Evolutionary conservation across 1,284 basidiomycete species (phyloP), one percentile per base, ranked within the genome.

Genomic region (Kalmanozyma brasiliensis): DNA sequence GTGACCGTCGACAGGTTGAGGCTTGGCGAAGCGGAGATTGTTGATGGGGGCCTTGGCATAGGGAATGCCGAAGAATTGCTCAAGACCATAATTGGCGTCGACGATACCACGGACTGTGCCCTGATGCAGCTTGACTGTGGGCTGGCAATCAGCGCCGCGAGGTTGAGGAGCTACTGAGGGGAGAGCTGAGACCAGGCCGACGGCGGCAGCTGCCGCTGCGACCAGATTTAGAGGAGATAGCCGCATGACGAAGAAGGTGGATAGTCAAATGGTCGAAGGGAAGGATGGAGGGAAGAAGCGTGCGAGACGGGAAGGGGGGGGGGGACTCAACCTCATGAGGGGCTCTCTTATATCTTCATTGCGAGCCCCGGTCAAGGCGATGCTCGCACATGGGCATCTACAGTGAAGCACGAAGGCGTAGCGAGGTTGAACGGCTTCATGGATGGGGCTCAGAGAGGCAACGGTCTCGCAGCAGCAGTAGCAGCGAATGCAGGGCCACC

Each of bases 41-140:
- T 58, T 60, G 1, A 61, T 47, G 17, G 69, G 64, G 13, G 70
- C 47, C 30, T 65, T 52, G 35, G 61, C 73, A 30, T 48, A 75
- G 11, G 73, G 73, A 24, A 74, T 69, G 34, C 70, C 73, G 23
- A 69, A 62, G 52, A 69, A 69, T 10, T 57, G 53, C 10, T 69
- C 65, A 13, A 69, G 33, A 1, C 44, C 29, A 22, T 59, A 63
- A 34, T 35, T 52, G 14, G 43, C 13, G 24, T 59, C 60, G 30
- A 43, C 34, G 17, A 42, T 38, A 26, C 65, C 65, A 14, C 44
- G 38, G 32, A 63, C 65, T 11, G 34, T 62, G 40, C 65, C 65
- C 32, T 58, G 60, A 1, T 58, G 29, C 26, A 63, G 45, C 6
- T 59, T 34, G 40, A 69, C 60, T 11, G 23, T 53, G 20, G 65